Evolutionary conservation across 2,329 filamentous ascomycete species (phyloP).

Genomic region (Pseudohalonectria lignicola): DNA sequence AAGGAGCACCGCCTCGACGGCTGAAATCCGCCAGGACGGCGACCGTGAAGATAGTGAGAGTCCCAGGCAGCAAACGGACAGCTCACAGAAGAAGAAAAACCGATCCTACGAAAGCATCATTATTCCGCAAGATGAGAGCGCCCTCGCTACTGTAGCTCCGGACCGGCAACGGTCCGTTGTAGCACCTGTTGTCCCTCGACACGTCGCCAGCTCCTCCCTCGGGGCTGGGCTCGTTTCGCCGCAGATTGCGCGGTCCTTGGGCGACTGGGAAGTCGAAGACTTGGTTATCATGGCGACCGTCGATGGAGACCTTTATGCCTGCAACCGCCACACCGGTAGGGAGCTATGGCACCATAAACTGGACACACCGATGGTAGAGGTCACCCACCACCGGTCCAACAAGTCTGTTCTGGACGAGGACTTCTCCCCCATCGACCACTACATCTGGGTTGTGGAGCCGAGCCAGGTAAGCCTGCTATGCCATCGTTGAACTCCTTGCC

Average conservation of each 20-base stretch:
- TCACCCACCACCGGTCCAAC: conserved; percentile 66
- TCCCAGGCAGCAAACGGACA: no score
- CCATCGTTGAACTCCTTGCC: no score
- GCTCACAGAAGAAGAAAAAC: no score
- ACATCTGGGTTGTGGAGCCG: conserved; percentile 92
- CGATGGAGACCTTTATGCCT: conserved; percentile 90
- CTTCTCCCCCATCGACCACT: conserved; percentile 64
- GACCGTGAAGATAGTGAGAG: conserved; percentile 18
- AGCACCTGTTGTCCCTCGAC: conserved; percentile 70
- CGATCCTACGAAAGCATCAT: conserved; percentile 22
- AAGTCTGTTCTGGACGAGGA: conserved; percentile 48
- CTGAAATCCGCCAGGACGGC: conserved; percentile 12
- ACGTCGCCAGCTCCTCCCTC: conserved; percentile 35
- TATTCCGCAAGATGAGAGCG: conserved; percentile 67
- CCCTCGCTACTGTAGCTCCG: conserved; percentile 96
- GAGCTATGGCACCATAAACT: conserved; percentile 78
- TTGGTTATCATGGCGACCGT: conserved; percentile 99
- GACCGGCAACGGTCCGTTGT: conserved; percentile 73
- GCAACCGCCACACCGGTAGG: conserved; percentile 75
- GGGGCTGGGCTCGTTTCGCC: conserved; percentile 65
- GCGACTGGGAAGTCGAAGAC: conserved; percentile 99
- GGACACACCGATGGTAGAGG: conserved; percentile 83
- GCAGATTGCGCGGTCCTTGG: conserved; percentile 90
- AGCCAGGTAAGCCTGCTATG: no score
- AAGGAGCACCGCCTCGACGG: conserved; percentile 9